These are phyloP conservation scores for Singerocomus rubriflavus DNA, from an alignment of 1,284 basidiomycete genomes.

Conservation along the genomic window DNA sequence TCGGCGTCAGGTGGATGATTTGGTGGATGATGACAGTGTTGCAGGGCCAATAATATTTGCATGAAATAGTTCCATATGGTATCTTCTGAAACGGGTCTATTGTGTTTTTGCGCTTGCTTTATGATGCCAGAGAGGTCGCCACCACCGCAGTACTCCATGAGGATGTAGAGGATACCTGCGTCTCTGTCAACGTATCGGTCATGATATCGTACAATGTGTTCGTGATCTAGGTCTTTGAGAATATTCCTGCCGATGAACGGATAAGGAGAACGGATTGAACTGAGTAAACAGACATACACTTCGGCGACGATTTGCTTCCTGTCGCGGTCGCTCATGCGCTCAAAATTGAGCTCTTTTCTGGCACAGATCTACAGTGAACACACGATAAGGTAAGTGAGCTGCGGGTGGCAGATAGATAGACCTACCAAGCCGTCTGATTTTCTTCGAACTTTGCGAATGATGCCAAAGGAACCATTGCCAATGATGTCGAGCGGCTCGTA, in stretches of 20 bases:
- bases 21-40: constrained; percentile 86
- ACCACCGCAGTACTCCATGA: constrained; percentile 97
- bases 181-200: constrained; percentile 90
- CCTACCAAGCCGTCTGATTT: constrained; percentile 82
- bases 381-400: constrained; percentile 1
- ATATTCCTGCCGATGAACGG: constrained; percentile 70
- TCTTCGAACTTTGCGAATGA: constrained; percentile 89
- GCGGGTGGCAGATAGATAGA: constrained; percentile 22
- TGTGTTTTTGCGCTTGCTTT: constrained; percentile 68
- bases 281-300: constrained; percentile 65
- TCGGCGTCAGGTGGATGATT: constrained; percentile 44
- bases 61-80: constrained; percentile 94
- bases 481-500: constrained; percentile 91
- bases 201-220: constrained; percentile 93
- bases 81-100: constrained; percentile 80
- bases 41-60: constrained; percentile 88
- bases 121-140: constrained; percentile 90
- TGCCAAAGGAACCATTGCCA: constrained; percentile 96
- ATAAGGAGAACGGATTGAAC: not conserved
- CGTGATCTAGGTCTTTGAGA: constrained; percentile 89
- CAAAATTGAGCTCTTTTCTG: constrained; percentile 94
- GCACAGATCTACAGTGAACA: constrained; percentile 66
- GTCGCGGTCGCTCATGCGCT: constrained; percentile 90
- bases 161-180: constrained; percentile 87
- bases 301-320: constrained; percentile 96